phyloP scores from a whole-genome alignment of 2,329 filamentous ascomycete genomes.

The Colletotrichum orchidophilum region DNA sequence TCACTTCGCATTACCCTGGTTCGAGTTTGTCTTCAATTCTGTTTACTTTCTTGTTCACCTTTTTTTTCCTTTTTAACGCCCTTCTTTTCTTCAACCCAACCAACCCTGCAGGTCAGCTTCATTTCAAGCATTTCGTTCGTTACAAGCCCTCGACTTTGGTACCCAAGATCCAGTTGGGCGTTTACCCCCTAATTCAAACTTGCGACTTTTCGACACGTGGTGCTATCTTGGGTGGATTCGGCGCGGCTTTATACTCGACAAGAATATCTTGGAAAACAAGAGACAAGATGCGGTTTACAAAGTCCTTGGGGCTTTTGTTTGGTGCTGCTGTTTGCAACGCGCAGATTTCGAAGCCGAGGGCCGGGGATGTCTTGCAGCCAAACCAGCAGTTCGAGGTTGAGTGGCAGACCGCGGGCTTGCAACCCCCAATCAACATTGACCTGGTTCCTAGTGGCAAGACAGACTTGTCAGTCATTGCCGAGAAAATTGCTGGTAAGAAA shows the following conservation, averaged over 20 bases:
- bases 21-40: slow-evolving; percentile 26
- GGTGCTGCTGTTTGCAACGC: slow-evolving; percentile 27
- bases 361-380: slow-evolving; percentile 18
- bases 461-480: slow-evolving; percentile 34
- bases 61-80: slow-evolving; percentile 23
- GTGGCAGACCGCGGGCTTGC: slow-evolving; percentile 36
- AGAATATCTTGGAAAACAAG: background rate
- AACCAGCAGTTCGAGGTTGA: slow-evolving; percentile 34
- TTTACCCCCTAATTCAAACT: slow-evolving; percentile 12
- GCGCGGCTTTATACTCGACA: background rate
- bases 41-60: slow-evolving; percentile 14
- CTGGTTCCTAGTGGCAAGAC: slow-evolving; percentile 34
- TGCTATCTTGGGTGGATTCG: background rate
- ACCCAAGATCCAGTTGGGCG: slow-evolving; percentile 26
- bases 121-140: slow-evolving; percentile 14
- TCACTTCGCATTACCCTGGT: background rate
- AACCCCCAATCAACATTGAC: slow-evolving; percentile 36
- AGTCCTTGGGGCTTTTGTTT: slow-evolving; percentile 23
- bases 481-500: slow-evolving; percentile 37
- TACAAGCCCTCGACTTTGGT: slow-evolving; percentile 16
- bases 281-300: slow-evolving; percentile 25
- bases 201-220: background rate
- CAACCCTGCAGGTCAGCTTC: slow-evolving; percentile 30
- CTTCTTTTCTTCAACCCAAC: slow-evolving; percentile 12
- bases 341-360: slow-evolving; percentile 33